phyloP scores from a whole-genome alignment of 176 grass and related monocot genomes.

The Poa pratensis region DNA sequence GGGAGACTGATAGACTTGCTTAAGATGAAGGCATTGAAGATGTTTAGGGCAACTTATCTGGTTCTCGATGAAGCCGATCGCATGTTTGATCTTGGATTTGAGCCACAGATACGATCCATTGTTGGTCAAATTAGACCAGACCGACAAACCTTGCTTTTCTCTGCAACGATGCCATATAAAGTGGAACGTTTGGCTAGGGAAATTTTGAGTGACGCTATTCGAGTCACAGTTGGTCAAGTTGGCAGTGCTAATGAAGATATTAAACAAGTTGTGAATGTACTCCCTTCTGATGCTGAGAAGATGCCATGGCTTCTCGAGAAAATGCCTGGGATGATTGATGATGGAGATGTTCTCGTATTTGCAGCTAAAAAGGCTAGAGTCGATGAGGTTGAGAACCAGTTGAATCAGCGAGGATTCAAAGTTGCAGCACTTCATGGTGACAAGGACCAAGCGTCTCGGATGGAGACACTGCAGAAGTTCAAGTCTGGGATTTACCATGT shows the following conservation, averaged over 20 bases:
- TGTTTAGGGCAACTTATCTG: slow-evolving; percentile 89
- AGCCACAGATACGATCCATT: slow-evolving; percentile 93
- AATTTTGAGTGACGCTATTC: slow-evolving; percentile 87
- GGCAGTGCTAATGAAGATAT: slow-evolving; percentile 98
- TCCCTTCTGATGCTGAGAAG: slow-evolving; percentile 93
- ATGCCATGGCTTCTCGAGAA: slow-evolving; percentile 91
- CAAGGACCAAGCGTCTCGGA: slow-evolving; percentile 97
- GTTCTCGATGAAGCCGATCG: slow-evolving; percentile 98
- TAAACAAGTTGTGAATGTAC: slow-evolving; percentile 93
- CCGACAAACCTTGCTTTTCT: slow-evolving; percentile 98
- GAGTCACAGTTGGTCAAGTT: slow-evolving; percentile 95
- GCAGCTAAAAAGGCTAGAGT: slow-evolving; percentile 88
- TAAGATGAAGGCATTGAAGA: slow-evolving; percentile 94
- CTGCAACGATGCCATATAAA: slow-evolving; percentile 99
- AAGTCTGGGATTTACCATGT: slow-evolving; percentile 95
- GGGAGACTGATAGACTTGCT: slow-evolving; percentile 98
- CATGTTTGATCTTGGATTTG: slow-evolving; percentile 99
- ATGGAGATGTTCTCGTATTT: slow-evolving; percentile 96
- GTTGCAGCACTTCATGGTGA: slow-evolving; percentile 96
- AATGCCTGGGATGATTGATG: slow-evolving; percentile 88
- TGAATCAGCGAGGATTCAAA: slow-evolving; percentile 82
- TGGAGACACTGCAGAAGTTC: slow-evolving; percentile 89
- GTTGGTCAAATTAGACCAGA: slow-evolving; percentile 98
- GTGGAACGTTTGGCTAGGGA: slow-evolving; percentile 94
- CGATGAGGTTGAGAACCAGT: slow-evolving; percentile 87